Conservation (phyloP, 768 basidiomycete species). For the Russula virescens region DNA sequence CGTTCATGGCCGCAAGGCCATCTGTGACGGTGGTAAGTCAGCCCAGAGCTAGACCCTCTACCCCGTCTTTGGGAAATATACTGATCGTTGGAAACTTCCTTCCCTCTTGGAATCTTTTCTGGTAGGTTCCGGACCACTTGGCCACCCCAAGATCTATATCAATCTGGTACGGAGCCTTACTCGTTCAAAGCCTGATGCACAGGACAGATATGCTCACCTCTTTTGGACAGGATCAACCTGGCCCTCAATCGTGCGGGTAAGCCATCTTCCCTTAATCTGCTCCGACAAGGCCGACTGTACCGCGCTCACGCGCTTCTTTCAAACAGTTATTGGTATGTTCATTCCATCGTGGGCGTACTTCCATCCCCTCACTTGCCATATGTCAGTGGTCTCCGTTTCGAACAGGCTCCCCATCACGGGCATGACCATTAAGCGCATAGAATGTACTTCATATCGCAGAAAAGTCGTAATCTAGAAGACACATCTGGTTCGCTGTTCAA, state of each 20-base stretch:
- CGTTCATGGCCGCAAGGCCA: slow-evolving; percentile 76
- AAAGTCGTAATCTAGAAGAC: slow-evolving; percentile 9
- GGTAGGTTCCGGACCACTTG: slow-evolving; percentile 89
- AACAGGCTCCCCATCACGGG: slow-evolving; percentile 72
- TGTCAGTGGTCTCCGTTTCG: slow-evolving; percentile 79
- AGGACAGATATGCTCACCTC: slow-evolving; percentile 5
- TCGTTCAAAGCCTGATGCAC: neutral
- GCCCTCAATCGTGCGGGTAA: slow-evolving; percentile 85
- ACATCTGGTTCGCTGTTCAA: neutral
- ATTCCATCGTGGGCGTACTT: neutral
- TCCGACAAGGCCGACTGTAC: slow-evolving; percentile 3
- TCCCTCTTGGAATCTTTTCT: neutral
- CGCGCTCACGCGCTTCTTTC: slow-evolving; percentile 8
- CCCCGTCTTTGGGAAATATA: neutral
- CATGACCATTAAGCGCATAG: slow-evolving; percentile 35
- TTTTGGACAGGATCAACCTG: slow-evolving; percentile 68
- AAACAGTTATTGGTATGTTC: slow-evolving; percentile 45
- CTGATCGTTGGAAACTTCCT: neutral
- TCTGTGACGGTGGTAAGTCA: slow-evolving; percentile 90
- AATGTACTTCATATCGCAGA: slow-evolving; percentile 8
- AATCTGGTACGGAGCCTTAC: slow-evolving; percentile 63
- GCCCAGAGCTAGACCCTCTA: neutral
- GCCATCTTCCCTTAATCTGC: slow-evolving; percentile 32
- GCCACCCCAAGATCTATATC: slow-evolving; percentile 95
- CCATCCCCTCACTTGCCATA: slow-evolving; percentile 3